Conservation (phyloP, 2,329 filamentous ascomycete species). For the Beauveria sp. region DNA sequence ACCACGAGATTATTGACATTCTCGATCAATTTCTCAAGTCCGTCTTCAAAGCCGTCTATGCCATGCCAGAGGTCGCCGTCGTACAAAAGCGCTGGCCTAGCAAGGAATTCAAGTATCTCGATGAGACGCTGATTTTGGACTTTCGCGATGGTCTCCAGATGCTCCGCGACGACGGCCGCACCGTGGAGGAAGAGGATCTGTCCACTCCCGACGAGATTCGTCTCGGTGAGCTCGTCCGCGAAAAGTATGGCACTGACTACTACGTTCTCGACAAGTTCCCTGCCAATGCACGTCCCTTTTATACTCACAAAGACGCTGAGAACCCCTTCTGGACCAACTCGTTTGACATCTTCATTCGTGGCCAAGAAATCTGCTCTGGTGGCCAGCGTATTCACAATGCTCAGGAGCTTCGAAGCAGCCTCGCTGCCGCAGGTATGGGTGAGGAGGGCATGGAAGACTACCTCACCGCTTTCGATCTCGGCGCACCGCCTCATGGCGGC, state of each 20-base stretch:
- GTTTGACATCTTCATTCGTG: conserved; percentile 90
- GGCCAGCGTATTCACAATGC: conserved; percentile 89
- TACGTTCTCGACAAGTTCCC: conserved; percentile 95
- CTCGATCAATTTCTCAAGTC: conserved; percentile 76
- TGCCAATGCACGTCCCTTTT: conserved; percentile 75
- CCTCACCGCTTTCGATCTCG: conserved; percentile 79
- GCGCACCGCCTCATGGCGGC: conserved; percentile 81
- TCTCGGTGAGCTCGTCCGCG: conserved; percentile 74
- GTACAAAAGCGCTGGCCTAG: conserved; percentile 81
- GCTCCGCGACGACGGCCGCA: conserved; percentile 75
- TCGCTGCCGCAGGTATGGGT: conserved; percentile 67
- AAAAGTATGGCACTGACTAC: conserved; percentile 84
- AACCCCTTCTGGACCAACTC: conserved; percentile 75
- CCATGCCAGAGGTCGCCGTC: conserved; percentile 62
- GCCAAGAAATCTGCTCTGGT: conserved; percentile 86
- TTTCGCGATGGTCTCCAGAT: conserved; percentile 76
- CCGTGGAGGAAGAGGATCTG: conserved; percentile 68
- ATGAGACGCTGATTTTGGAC: conserved; percentile 73
- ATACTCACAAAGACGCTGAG: conserved; percentile 75
- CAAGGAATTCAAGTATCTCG: conserved; percentile 78
- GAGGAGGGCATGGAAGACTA: conserved; percentile 87
- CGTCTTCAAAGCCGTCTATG: conserved; percentile 44
- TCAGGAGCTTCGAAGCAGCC: conserved; percentile 64
- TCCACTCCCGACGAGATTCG: conserved; percentile 81
- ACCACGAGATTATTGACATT: conserved; percentile 75